These are phyloP conservation scores for Rhizopogon rudus DNA, from an alignment of 768 basidiomycete genomes.

Conservation along the genomic window DNA sequence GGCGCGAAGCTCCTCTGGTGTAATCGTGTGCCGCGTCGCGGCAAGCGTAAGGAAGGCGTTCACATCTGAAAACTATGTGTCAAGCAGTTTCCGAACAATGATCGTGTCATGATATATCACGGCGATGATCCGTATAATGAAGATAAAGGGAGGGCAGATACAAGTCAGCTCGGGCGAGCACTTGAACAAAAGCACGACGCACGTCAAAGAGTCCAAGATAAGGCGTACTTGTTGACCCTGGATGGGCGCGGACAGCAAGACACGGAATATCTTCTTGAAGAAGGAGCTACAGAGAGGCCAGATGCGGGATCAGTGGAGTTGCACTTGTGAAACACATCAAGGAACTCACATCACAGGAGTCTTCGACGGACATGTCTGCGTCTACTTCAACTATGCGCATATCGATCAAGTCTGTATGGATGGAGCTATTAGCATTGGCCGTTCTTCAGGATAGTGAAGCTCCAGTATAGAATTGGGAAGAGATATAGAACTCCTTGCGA, in stretches of 20 bases:
- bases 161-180: not conserved
- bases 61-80: conserved; percentile 68
- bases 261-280: conserved; percentile 60
- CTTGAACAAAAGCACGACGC: conserved; percentile 15
- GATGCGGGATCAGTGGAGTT: not conserved
- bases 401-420: conserved; percentile 59
- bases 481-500: not conserved
- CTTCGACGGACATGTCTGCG: conserved; percentile 72
- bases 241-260: conserved; percentile 50
- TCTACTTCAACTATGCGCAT: conserved; percentile 60
- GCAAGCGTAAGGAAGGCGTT: conserved; percentile 86
- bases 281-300: conserved; percentile 39
- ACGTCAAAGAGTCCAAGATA: conserved; percentile 75
- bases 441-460: not conserved
- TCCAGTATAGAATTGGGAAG: no score
- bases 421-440: not conserved
- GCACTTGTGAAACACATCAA: not conserved
- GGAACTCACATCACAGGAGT: conserved; percentile 68
- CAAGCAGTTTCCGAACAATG: not conserved
- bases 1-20: conserved; percentile 53
- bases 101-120: not conserved
- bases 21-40: conserved; percentile 68
- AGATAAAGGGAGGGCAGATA: no score
- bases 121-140: not conserved
- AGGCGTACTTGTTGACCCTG: conserved; percentile 16